A percentile compares a stretch with the other conserved stretches of the same genome.
Evolutionary conservation across 495 filamentous ascomycete species (phyloP).

Genomic region (Friedmanniomyces simplex): DNA sequence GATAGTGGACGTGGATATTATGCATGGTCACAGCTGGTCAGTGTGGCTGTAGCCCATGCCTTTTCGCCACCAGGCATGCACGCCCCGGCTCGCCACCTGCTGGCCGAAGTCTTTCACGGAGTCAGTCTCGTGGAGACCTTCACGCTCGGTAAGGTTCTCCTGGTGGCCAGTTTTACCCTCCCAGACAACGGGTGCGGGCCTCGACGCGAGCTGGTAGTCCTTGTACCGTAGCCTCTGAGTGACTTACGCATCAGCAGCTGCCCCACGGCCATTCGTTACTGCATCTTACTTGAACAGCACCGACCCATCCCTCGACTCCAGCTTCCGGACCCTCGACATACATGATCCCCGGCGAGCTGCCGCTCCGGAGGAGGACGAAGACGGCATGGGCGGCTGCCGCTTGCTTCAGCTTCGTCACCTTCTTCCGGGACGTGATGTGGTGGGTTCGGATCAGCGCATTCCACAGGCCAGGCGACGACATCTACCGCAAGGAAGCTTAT

Average conservation of each 20-base stretch:
- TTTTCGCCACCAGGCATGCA: conserved; percentile 30
- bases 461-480: conserved; percentile 5
- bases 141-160: background rate
- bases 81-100: conserved; percentile 25
- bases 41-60: conserved; percentile 27
- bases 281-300: conserved; percentile 38
- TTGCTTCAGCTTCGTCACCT: conserved; percentile 54
- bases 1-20: background rate
- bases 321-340: conserved; percentile 54
- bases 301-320: conserved; percentile 45
- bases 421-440: conserved; percentile 74
- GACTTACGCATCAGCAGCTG: background rate
- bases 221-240: conserved; percentile 30
- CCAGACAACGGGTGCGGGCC: conserved; percentile 12
- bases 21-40: background rate
- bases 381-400: conserved; percentile 47
- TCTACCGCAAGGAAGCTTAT: no score
- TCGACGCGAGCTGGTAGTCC: conserved; percentile 30
- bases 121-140: conserved; percentile 24
- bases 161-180: background rate
- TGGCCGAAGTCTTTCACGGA: conserved; percentile 31
- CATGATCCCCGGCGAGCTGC: conserved; percentile 64
- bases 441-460: conserved; percentile 62
- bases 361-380: conserved; percentile 54
- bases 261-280: background rate